Base-by-base conservation (phyloP, 169 alveolate genomes). In the Eimeria nieschulzi region DNA sequence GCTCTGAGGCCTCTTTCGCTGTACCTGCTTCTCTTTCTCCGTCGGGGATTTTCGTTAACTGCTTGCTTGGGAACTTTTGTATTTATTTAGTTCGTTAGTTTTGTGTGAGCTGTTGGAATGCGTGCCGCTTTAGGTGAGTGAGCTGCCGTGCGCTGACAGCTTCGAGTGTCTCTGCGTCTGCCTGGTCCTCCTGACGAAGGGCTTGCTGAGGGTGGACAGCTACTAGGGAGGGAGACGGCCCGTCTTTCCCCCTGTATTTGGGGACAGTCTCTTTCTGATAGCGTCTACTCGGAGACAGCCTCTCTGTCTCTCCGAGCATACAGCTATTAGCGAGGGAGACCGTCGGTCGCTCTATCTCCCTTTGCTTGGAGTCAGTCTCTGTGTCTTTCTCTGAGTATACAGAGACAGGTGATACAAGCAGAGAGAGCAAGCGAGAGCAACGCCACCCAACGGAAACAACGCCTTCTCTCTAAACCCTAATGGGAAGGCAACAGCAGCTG, bases 121-220 rank as follows among this genome's bases (percentile, higher is more conserved):
- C 46, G 17, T 17, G 76, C 59, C 39, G 54, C 61, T 39, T 33
- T 55, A 78, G 87, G 87, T 78, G 23, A 54, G 53, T 15, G 55
- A 53, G 19, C 71, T 78, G 72, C 87, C 87, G 15, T 78, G 87
- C 54, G 54, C 12, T 8, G 87, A 78, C 25, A n/a, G 1, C 61
- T 78, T 78, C n/a, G 87, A 78, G 71, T 53, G 56, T 19, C 21
- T 78, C 21, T 78, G 87, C 68, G 87, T 78, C 25, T 78, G 87
- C 23, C 13, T 53, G 8, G 87, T 78, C 10, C 53, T 78, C 53
- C 55, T 78, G 53, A 19, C 19, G 5, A 78, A 78, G 87, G 87
- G 72, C 25, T 21, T 78, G 72, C 70, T 78, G 70, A 71, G 23
- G 46, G n/a, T 78, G 23, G 83, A 39, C 17, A 39, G 39, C 33